Evolutionary conservation across 139 green algal species (phyloP).

Genomic region (Chlamydomonas incerta): DNA sequence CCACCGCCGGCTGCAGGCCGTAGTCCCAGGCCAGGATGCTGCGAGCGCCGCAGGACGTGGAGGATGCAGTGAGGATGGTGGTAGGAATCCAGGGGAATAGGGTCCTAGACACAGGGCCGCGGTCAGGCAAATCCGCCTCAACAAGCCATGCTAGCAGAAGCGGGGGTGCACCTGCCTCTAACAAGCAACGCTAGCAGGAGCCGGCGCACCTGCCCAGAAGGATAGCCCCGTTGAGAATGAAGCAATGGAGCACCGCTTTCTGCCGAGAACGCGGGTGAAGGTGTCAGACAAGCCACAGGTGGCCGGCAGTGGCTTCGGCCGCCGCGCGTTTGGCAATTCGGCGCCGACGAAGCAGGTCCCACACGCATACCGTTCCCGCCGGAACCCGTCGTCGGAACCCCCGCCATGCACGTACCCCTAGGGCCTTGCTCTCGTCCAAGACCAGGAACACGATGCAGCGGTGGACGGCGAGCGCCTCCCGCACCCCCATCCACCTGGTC

Average conservation of each 20-base stretch:
- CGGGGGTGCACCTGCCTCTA: too few species aligned
- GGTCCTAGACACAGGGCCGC: too few species aligned
- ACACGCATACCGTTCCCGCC: too few species aligned
- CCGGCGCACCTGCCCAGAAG: slow-evolving; percentile 77
- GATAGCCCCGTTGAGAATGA: slow-evolving; percentile 72
- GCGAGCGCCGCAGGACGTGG: neutral
- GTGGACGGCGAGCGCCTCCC: slow-evolving; percentile 42
- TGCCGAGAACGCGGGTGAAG: slow-evolving; percentile 25
- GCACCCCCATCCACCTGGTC: slow-evolving; percentile 40
- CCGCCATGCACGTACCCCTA: slow-evolving; percentile 36
- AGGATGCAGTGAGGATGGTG: neutral
- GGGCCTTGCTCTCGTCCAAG: slow-evolving; percentile 27
- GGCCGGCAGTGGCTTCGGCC: too few species aligned
- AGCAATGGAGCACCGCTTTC: slow-evolving; percentile 62
- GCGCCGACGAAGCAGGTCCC: too few species aligned
- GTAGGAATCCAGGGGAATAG: too few species aligned
- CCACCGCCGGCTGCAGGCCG: slow-evolving; percentile 43
- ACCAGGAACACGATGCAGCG: slow-evolving; percentile 48
- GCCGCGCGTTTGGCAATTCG: too few species aligned
- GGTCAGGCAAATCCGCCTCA: too few species aligned
- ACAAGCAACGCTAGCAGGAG: too few species aligned
- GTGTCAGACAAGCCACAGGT: too few species aligned
- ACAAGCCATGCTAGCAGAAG: too few species aligned
- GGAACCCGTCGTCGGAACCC: too few species aligned
- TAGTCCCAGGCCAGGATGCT: slow-evolving; percentile 68